Evolutionary conservation across 805 yeast species (phyloP).

Genomic region (Zygosaccharomyces siamensis): DNA sequence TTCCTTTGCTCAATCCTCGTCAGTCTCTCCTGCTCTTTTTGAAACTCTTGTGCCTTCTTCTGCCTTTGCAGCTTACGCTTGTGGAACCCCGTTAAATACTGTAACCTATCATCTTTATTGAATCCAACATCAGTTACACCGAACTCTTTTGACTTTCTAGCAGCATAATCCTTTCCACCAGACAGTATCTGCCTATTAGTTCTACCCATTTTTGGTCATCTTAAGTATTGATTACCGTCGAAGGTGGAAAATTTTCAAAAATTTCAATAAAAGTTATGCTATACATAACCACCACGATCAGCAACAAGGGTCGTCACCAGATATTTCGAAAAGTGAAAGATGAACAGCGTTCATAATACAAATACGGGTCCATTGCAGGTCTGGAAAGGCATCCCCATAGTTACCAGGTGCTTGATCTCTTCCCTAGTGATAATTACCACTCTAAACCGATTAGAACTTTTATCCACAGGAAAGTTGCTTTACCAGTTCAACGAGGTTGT

Average conservation of each 20-base stretch:
- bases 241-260: background rate
- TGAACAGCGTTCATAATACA: slow-evolving; percentile 2
- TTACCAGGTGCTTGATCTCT: slow-evolving; percentile 52
- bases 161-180: slow-evolving; percentile 76
- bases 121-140: slow-evolving; percentile 82
- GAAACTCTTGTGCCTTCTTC: slow-evolving; percentile 74
- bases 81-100: slow-evolving; percentile 91
- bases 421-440: slow-evolving; percentile 44
- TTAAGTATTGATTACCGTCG: background rate
- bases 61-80: slow-evolving; percentile 86
- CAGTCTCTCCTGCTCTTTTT: slow-evolving; percentile 70
- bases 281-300: background rate
- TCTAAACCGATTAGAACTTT: slow-evolving; percentile 34
- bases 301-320: background rate
- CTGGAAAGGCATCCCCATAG: slow-evolving; percentile 49
- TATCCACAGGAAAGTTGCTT: slow-evolving; percentile 21
- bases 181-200: slow-evolving; percentile 79
- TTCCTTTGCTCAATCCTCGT: slow-evolving; percentile 73
- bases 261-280: background rate
- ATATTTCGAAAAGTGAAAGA: background rate
- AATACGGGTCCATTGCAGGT: slow-evolving; percentile 8
- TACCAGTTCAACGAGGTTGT: slow-evolving; percentile 20
- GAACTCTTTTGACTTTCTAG: slow-evolving; percentile 57
- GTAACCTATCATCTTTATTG: slow-evolving; percentile 72
- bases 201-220: slow-evolving; percentile 5